Conservation (phyloP, 2,329 filamentous ascomycete genomes). For the Clonostachys byssicola region DNA sequence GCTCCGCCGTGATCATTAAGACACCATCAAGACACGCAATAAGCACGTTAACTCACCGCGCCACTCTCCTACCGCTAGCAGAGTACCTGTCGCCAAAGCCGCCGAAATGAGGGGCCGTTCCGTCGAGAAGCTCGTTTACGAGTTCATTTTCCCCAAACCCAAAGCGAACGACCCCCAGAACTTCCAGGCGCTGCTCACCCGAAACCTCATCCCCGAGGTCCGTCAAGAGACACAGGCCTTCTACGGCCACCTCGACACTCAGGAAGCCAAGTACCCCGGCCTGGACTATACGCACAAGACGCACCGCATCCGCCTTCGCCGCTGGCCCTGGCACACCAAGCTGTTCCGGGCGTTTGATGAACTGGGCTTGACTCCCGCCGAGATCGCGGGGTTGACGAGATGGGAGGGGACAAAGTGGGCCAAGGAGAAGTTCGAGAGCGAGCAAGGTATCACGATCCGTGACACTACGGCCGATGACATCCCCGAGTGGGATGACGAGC, state of each 20-base stretch:
- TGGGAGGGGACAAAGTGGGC: conserved; percentile 86
- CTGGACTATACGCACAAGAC: conserved; percentile 72
- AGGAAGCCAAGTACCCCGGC: conserved; percentile 77
- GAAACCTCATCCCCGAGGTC: conserved; percentile 71
- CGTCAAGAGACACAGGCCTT: conserved; percentile 75
- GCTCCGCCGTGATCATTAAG: no score
- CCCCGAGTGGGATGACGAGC: conserved; percentile 48
- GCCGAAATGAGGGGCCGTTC: conserved; percentile 65
- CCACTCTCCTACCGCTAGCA: no score
- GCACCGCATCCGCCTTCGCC: conserved; percentile 72
- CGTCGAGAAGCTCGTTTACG: conserved; percentile 70
- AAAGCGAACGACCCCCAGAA: conserved; percentile 64
- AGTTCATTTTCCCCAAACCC: conserved; percentile 67
- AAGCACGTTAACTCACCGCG: no score
- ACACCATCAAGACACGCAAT: no score
- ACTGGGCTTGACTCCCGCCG: conserved; percentile 62
- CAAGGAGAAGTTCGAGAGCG: conserved; percentile 73
- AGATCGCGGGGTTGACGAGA: conserved; percentile 69
- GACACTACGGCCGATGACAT: conserved; percentile 72
- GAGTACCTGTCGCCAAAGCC: neutral
- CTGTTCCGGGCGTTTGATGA: conserved; percentile 74
- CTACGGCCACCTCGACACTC: conserved; percentile 74
- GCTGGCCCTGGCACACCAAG: conserved; percentile 72
- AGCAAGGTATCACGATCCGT: conserved; percentile 64
- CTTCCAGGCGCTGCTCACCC: conserved; percentile 66